Evolutionary conservation across 768 basidiomycete species (phyloP).

Genomic region (Boletus vinaceobasis): DNA sequence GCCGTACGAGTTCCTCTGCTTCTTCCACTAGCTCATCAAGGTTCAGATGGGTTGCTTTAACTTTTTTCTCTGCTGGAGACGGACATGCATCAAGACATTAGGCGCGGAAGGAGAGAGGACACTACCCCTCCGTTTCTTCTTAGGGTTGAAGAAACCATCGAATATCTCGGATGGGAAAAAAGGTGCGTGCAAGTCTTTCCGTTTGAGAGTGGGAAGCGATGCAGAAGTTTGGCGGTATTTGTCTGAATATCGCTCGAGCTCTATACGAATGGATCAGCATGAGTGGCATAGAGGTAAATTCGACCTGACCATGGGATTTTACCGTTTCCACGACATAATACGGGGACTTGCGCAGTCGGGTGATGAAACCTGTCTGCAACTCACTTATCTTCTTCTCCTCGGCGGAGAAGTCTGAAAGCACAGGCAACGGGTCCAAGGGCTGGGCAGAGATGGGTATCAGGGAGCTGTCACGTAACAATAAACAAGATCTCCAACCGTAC

Average conservation of each 20-base stretch:
- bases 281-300: background rate
- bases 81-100: background rate
- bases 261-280: constrained; percentile 34
- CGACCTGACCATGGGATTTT: constrained; percentile 54
- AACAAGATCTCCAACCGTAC: constrained; percentile 46
- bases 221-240: constrained; percentile 66
- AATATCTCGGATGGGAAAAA: constrained; percentile 80
- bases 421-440: constrained; percentile 63
- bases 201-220: constrained; percentile 63
- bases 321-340: constrained; percentile 74
- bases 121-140: constrained; percentile 53
- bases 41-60: constrained; percentile 45
- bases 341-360: constrained; percentile 62
- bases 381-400: constrained; percentile 66
- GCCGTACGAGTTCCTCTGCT: constrained; percentile 52
- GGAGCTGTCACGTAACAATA: constrained; percentile 14
- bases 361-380: constrained; percentile 62
- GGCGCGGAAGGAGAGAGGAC: background rate
- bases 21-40: constrained; percentile 69
- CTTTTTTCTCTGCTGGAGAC: constrained; percentile 30
- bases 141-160: constrained; percentile 77
- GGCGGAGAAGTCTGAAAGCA: constrained; percentile 60
- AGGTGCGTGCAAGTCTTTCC: constrained; percentile 64
- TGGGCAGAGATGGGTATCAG: constrained; percentile 32
- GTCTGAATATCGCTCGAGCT: constrained; percentile 79